Evolutionary conservation across 352 stramenopile genomes (phyloP).

Genomic region (Globisporangium camurandrum): DNA sequence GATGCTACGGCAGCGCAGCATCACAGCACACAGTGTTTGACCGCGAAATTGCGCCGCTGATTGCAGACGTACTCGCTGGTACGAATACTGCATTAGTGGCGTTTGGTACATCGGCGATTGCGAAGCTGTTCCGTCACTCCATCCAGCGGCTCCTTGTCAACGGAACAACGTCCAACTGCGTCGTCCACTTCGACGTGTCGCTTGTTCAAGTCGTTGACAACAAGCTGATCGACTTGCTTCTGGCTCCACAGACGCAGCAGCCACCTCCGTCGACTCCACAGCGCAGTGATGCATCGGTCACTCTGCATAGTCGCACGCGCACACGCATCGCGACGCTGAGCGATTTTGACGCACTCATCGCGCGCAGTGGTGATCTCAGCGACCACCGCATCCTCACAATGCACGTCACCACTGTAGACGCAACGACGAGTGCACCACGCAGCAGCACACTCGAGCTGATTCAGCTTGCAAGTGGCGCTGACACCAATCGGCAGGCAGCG

Average conservation of each 20-base stretch:
- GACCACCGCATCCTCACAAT: conserved; percentile 83
- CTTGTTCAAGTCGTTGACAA: conserved; percentile 91
- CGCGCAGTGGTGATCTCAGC: conserved; percentile 40
- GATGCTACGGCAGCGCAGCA: conserved; percentile 32
- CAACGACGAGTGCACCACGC: conserved; percentile 5
- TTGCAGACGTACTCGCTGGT: conserved; percentile 29
- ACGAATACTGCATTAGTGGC: conserved; percentile 47
- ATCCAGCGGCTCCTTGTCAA: conserved; percentile 41
- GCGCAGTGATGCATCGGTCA: background rate
- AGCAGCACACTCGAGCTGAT: conserved; percentile 35
- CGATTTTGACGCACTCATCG: conserved; percentile 30
- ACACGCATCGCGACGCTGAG: conserved; percentile 14
- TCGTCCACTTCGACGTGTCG: conserved; percentile 29
- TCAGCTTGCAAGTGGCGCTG: conserved; percentile 31
- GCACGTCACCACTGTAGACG: conserved; percentile 16
- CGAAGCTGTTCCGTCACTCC: no score
- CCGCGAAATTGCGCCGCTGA: conserved; percentile 27
- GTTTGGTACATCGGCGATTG: no score
- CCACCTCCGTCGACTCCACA: background rate
- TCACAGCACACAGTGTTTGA: conserved; percentile 30
- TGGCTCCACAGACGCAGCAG: background rate
- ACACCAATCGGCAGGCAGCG: conserved; percentile 28
- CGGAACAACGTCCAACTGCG: conserved; percentile 11
- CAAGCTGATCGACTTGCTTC: conserved; percentile 24
- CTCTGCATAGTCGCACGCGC: background rate